Conservation (phyloP, 2,329 filamentous ascomycete species). For the Biscogniauxia sp. region DNA sequence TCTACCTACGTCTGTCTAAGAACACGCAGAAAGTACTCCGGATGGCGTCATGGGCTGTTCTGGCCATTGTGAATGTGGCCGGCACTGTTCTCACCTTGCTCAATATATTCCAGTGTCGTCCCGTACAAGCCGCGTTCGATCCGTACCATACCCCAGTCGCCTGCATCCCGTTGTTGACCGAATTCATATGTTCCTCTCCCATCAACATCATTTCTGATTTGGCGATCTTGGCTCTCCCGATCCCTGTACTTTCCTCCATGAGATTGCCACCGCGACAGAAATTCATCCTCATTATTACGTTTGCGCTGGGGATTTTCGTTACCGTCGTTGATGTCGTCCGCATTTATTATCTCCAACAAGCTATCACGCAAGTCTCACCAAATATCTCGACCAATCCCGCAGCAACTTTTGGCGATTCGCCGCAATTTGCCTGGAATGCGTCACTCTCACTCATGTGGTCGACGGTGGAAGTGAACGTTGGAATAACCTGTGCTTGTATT, state of each 20-base stretch:
- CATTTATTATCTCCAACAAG: constrained; percentile 84
- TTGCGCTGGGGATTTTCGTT: constrained; percentile 83
- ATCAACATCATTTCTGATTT: constrained; percentile 91
- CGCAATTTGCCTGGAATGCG: constrained; percentile 68
- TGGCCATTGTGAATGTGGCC: constrained; percentile 74
- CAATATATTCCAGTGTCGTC: constrained; percentile 83
- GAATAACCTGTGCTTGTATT: constrained; percentile 88
- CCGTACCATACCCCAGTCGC: constrained; percentile 32
- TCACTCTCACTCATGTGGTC: constrained; percentile 92
- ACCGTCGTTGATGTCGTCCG: constrained; percentile 84
- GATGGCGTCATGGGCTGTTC: constrained; percentile 75
- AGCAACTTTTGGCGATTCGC: constrained; percentile 49
- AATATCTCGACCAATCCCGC: constrained; percentile 36
- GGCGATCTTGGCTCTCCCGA: constrained; percentile 80
- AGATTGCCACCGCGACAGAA: constrained; percentile 82
- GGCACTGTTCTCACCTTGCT: constrained; percentile 79
- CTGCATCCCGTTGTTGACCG: constrained; percentile 59
- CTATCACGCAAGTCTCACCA: constrained; percentile 47
- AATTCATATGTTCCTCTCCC: constrained; percentile 73
- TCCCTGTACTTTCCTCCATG: constrained; percentile 86
- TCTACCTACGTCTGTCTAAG: constrained; percentile 80
- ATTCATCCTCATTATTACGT: constrained; percentile 80
- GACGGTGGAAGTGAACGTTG: constrained; percentile 84
- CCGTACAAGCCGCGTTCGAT: constrained; percentile 68
- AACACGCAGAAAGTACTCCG: constrained; percentile 74